Evolutionary conservation across 129 eudicot genomes (phyloP).

Genomic region (carrot (Daucus carota)): DH1_v3.0 NC_030385.2:28075501-28076000

Average conservation of each 20-base stretch:
- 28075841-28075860: slow-evolving; percentile 79
- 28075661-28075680: background rate
- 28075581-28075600: slow-evolving; percentile 33
- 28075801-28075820: slow-evolving; percentile 40
- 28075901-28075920: slow-evolving; percentile 1
- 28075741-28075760: background rate
- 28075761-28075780: background rate
- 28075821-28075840: slow-evolving; percentile 74
- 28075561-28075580: slow-evolving; percentile 61
- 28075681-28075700: too few species aligned
- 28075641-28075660: background rate
- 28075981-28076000: background rate
- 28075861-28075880: slow-evolving; percentile 55
- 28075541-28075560: slow-evolving; percentile 83
- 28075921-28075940: background rate
- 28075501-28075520: slow-evolving; percentile 93
- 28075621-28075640: background rate
- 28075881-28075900: slow-evolving; percentile 4
- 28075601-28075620: background rate
- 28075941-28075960: slow-evolving; percentile 3
- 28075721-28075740: background rate
- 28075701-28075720: too few species aligned
- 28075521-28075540: slow-evolving; percentile 75
- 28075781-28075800: background rate
- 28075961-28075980: slow-evolving; percentile 4